Conservation (phyloP, 2,329 filamentous ascomycete species). For the Colletotrichum scovillei region DNA sequence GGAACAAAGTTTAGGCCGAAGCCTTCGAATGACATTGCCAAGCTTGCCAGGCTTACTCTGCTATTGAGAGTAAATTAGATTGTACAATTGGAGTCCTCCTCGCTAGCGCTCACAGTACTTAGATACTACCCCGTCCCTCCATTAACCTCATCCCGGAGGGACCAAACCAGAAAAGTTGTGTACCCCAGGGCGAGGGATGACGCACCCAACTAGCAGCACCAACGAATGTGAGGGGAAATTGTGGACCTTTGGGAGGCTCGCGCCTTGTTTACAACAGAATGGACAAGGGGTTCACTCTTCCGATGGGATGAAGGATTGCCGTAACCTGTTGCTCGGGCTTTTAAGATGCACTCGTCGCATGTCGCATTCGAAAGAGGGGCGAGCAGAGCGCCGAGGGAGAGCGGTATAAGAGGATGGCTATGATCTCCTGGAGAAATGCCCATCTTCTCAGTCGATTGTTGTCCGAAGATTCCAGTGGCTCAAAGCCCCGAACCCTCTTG, state of each 20-base stretch:
- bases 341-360: not conserved
- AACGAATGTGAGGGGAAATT: slow-evolving; percentile 26
- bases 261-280: slow-evolving; percentile 5
- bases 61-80: too few relatives aligned
- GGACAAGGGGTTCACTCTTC: slow-evolving; percentile 14
- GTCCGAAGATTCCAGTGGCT: not conserved
- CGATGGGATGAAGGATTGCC: slow-evolving; percentile 8
- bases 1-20: too few relatives aligned
- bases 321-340: not conserved
- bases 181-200: not conserved
- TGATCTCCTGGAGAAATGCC: not conserved
- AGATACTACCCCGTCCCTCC: not conserved
- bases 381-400: not conserved
- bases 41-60: too few relatives aligned
- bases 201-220: not conserved
- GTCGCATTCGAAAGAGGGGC: slow-evolving; percentile 19
- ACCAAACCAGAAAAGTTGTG: not conserved
- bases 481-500: not conserved
- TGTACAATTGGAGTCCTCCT: not conserved
- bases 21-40: not conserved
- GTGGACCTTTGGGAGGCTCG: slow-evolving; percentile 3
- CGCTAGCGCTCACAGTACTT: not conserved
- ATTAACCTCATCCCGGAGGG: not conserved
- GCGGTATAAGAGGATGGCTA: slow-evolving; percentile 6
- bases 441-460: not conserved